phyloP scores from a whole-genome alignment of 2,329 filamentous ascomycete genomes.

The Sclerotinia borealis region DNA sequence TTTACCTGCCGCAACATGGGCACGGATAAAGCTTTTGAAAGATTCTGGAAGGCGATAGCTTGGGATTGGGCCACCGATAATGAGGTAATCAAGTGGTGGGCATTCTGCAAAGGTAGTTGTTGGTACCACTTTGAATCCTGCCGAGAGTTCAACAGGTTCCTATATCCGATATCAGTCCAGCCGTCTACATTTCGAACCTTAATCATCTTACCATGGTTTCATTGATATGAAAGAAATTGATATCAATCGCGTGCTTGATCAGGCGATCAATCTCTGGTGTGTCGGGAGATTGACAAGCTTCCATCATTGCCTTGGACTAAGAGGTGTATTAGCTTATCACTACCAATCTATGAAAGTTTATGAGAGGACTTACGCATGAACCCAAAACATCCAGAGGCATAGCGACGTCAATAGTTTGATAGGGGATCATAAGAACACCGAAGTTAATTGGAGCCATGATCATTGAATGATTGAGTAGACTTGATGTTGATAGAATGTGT shows the following conservation, averaged over 20 bases:
- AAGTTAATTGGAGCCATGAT: constrained; percentile 26
- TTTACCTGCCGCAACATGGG: constrained; percentile 35
- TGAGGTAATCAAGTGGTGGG: constrained; percentile 36
- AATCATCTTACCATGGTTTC: constrained; percentile 16
- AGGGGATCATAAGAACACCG: constrained; percentile 26
- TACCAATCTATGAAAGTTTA: neutral
- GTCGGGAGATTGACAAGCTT: neutral
- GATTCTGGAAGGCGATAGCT: constrained; percentile 30
- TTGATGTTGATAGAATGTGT: neutral
- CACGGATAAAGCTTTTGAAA: constrained; percentile 32
- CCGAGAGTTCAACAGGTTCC: constrained; percentile 19
- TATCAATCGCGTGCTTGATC: constrained; percentile 19
- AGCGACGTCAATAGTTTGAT: constrained; percentile 25
- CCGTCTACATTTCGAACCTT: neutral
- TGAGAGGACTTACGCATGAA: constrained; percentile 16
- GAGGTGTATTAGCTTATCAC: neutral
- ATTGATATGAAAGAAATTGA: constrained; percentile 25
- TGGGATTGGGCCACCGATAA: constrained; percentile 33
- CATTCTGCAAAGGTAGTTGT: constrained; percentile 29
- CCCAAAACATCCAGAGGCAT: constrained; percentile 27
- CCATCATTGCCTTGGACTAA: neutral
- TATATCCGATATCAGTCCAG: neutral
- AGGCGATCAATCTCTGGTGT: constrained; percentile 9
- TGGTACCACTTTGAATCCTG: constrained; percentile 16
- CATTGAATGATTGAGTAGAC: neutral